Percentiles rank a stretch among this genome's conserved stretches.
Evolutionary conservation across 2,329 filamentous ascomycete genomes (phyloP).

Genomic region (Fusarium sp.): DNA sequence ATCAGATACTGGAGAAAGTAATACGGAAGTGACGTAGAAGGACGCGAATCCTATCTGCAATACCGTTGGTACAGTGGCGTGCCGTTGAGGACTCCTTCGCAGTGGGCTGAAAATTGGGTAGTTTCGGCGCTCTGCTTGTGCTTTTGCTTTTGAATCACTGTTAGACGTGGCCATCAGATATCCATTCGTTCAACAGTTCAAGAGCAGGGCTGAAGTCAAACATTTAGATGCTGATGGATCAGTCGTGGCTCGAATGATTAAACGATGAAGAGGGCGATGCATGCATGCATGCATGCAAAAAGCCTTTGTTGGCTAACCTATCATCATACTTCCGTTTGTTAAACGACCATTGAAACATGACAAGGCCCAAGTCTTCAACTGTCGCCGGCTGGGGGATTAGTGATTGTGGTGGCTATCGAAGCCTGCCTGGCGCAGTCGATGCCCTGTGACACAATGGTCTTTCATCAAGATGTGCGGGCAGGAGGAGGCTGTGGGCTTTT

Average conservation of each 20-base stretch:
- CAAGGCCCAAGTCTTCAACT: background rate
- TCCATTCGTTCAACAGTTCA: background rate
- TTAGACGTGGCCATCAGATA: background rate
- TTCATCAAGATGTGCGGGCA: no score
- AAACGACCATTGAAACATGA: background rate
- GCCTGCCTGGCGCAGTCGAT: background rate
- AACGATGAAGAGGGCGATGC: background rate
- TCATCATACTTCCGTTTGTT: background rate
- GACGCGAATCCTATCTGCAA: background rate
- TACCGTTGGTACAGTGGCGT: background rate
- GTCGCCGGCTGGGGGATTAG: no score
- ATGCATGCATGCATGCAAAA: background rate
- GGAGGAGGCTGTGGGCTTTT: background rate
- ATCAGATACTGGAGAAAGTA: background rate
- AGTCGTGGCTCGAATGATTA: background rate
- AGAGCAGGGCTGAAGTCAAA: background rate
- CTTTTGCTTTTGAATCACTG: no score
- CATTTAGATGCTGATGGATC: background rate
- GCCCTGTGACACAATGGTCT: background rate
- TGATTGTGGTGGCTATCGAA: background rate
- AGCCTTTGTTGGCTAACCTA: background rate
- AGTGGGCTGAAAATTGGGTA: background rate
- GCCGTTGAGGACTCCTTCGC: background rate
- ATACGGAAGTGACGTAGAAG: background rate
- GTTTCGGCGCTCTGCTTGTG: background rate